Conservation (phyloP, 306 rosid genomes). For the Begonia peltatifolia region DNA sequence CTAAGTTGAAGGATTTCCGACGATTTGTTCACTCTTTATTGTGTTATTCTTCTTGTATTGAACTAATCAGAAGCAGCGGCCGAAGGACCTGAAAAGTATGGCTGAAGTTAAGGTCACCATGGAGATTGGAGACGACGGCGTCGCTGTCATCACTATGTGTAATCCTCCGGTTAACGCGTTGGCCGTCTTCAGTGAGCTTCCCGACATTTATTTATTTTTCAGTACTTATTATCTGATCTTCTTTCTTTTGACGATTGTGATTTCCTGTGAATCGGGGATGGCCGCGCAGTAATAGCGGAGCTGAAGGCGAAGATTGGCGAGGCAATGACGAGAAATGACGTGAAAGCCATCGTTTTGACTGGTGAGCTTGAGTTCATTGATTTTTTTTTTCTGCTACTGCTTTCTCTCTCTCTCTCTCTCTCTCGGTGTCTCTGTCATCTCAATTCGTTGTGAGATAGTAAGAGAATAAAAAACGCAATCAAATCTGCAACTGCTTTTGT, state of each 20-base stretch:
- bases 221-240: background rate
- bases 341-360: conserved; percentile 75
- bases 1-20: too few relatives aligned
- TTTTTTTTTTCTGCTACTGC: background rate
- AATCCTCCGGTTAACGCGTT: conserved; percentile 94
- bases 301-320: conserved; percentile 65
- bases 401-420: background rate
- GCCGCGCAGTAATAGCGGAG: conserved; percentile 34
- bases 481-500: too few relatives aligned
- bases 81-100: conserved; percentile 16
- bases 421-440: background rate
- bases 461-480: too few relatives aligned
- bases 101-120: conserved; percentile 47
- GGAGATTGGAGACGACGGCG: conserved; percentile 86
- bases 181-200: conserved; percentile 45
- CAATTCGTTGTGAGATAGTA: background rate
- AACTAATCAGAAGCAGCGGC: too few relatives aligned
- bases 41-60: too few relatives aligned
- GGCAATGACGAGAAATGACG: conserved; percentile 70
- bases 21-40: too few relatives aligned
- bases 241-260: background rate
- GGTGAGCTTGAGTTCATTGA: conserved; percentile 26
- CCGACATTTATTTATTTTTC: background rate
- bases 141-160: conserved; percentile 65
- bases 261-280: conserved; percentile 4